These are phyloP conservation scores for Crataegus laevigata DNA, from an alignment of 306 rosid species.

Conservation along the genomic window DNA sequence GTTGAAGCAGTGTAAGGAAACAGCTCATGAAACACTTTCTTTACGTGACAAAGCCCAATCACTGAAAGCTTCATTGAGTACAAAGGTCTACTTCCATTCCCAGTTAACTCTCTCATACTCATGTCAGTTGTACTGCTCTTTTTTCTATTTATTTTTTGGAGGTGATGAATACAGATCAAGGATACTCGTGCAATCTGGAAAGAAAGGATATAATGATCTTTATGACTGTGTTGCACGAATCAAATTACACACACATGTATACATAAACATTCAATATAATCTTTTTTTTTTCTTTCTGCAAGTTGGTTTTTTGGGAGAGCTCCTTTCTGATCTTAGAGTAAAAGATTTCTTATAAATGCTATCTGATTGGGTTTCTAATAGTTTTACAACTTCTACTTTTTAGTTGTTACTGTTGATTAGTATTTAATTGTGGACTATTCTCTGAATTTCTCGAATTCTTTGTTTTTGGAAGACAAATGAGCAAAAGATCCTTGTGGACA, in stretches of 20 bases:
- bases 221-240: background rate
- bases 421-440: background rate
- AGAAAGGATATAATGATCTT: background rate
- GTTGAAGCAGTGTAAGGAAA: slow-evolving; percentile 80
- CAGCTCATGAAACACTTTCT: slow-evolving; percentile 70
- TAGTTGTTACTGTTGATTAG: background rate
- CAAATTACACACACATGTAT: background rate
- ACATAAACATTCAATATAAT: background rate
- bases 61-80: slow-evolving; percentile 40
- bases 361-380: background rate
- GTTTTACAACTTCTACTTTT: background rate
- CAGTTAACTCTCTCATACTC: background rate
- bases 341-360: background rate
- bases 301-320: background rate
- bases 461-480: slow-evolving; percentile 47
- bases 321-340: background rate
- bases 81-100: slow-evolving; percentile 46
- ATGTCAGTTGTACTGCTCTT: background rate
- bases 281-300: background rate
- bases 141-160: background rate
- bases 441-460: slow-evolving; percentile 13
- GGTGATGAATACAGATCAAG: no score
- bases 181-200: background rate
- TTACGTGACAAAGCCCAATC: slow-evolving; percentile 65
- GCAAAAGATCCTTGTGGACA: slow-evolving; percentile 43